Conservation (phyloP, 352 stramenopile species). For the Nothophytophthora sp. region DNA sequence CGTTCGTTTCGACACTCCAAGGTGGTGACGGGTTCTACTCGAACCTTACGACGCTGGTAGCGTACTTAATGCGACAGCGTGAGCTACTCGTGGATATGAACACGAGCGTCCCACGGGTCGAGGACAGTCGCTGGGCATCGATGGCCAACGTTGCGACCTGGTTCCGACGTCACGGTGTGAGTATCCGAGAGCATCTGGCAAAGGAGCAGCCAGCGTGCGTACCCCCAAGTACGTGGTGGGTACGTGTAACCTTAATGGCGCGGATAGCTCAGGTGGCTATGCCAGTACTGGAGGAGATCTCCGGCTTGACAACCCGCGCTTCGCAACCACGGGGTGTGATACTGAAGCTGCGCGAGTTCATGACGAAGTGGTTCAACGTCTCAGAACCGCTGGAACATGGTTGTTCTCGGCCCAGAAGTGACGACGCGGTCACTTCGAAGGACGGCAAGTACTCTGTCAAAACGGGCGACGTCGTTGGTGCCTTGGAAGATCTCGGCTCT, state of each 20-base stretch:
- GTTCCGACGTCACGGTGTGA: constrained; percentile 17
- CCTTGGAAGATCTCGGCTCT: constrained; percentile 22
- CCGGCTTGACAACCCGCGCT: constrained; percentile 6
- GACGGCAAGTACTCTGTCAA: constrained; percentile 23
- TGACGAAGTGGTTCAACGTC: constrained; percentile 23
- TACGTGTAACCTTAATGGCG: constrained; percentile 15
- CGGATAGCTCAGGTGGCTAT: constrained; percentile 19
- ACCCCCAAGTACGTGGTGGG: constrained; percentile 22
- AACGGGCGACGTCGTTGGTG: constrained; percentile 3
- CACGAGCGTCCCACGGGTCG: constrained; percentile 12
- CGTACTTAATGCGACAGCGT: constrained; percentile 23
- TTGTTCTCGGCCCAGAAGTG: background rate
- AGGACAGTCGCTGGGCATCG: constrained; percentile 16
- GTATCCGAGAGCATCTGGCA: constrained; percentile 19
- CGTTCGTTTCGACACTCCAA: constrained; percentile 19
- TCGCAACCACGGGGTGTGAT: constrained; percentile 9
- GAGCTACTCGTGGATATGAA: constrained; percentile 14
- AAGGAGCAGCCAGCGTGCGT: constrained; percentile 6
- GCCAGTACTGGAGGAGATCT: constrained; percentile 17
- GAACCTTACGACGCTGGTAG: constrained; percentile 16
- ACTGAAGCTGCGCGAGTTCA: constrained; percentile 7
- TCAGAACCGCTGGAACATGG: constrained; percentile 6
- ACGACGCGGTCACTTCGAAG: constrained; percentile 9
- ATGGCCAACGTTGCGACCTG: constrained; percentile 17
- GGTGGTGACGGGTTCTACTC: constrained; percentile 19